phyloP scores from a whole-genome alignment of 2,329 filamentous ascomycete genomes.

The Plectosphaerella cucumerina region DNA sequence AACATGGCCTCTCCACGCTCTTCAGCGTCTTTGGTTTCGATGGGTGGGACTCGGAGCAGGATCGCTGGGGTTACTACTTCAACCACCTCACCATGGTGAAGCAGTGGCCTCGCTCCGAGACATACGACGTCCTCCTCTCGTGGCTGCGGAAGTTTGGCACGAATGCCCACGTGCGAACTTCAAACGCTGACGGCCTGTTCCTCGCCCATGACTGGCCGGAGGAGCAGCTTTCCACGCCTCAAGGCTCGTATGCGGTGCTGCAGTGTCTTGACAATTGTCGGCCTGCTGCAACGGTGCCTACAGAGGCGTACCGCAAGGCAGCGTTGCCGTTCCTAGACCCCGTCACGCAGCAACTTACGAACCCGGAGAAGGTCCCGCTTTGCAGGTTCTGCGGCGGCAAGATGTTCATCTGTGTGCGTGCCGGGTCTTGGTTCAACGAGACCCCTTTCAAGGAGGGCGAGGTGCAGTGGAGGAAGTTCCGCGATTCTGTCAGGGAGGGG shows the following conservation, averaged over 20 bases:
- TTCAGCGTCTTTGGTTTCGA: conserved; percentile 28
- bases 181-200: conserved; percentile 27
- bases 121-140: conserved; percentile 13
- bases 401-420: conserved; percentile 15
- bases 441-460: conserved; percentile 11
- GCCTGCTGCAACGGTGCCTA: conserved; percentile 19
- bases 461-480: conserved; percentile 10
- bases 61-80: conserved; percentile 28
- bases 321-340: conserved; percentile 17
- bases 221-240: conserved; percentile 21
- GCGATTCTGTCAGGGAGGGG: neutral
- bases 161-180: conserved; percentile 20
- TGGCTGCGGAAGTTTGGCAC: conserved; percentile 8
- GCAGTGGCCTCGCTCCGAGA: conserved; percentile 18
- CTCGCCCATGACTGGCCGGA: conserved; percentile 19
- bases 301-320: conserved; percentile 15
- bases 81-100: conserved; percentile 21
- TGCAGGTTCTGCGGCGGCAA: conserved; percentile 13
- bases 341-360: conserved; percentile 14
- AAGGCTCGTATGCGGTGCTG: conserved; percentile 23
- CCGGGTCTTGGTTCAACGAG: conserved; percentile 15
- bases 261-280: conserved; percentile 24
- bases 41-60: conserved; percentile 19
- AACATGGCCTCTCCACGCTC: conserved; percentile 21
- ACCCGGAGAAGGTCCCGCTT: conserved; percentile 9